These are phyloP conservation scores for Plasmodium berghei DNA, from an alignment of 169 alveolate species.

Conservation along the genomic window DNA sequence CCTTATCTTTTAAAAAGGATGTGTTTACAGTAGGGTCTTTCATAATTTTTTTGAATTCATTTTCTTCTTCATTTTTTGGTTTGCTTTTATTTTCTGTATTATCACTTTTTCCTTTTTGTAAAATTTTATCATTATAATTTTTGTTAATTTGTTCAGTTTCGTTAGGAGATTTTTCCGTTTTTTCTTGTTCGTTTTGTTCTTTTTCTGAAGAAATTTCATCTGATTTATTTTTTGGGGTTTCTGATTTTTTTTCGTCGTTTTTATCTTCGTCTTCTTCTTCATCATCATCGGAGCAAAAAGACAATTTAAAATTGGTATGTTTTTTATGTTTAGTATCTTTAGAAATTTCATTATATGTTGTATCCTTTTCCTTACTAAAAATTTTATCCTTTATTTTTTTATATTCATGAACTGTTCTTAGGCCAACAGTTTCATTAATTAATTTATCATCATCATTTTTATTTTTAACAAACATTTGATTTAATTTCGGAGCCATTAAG, in stretches of 20 bases:
- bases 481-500: conserved; percentile 67
- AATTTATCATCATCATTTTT: conserved; percentile 73
- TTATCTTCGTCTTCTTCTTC: conserved; percentile 15
- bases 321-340: conserved; percentile 25
- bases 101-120: not conserved
- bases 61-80: not conserved
- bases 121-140: not conserved
- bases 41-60: conserved; percentile 41
- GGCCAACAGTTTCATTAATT: conserved; percentile 72
- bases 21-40: conserved; percentile 75
- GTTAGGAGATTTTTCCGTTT: not conserved
- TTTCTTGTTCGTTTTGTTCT: not conserved
- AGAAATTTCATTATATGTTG: conserved; percentile 1
- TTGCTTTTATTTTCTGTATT: conserved; percentile 1
- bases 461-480: conserved; percentile 73
- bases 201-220: not conserved
- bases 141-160: not conserved
- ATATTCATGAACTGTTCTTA: conserved; percentile 74
- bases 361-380: conserved; percentile 40
- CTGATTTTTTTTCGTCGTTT: conserved; percentile 13
- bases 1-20: conserved; percentile 72
- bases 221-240: not conserved
- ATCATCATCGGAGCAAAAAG: conserved; percentile 50
- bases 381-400: conserved; percentile 68
- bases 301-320: conserved; percentile 34